Base-by-base conservation (phyloP, 441 rosid species). In the Jatropha podagrica region DNA sequence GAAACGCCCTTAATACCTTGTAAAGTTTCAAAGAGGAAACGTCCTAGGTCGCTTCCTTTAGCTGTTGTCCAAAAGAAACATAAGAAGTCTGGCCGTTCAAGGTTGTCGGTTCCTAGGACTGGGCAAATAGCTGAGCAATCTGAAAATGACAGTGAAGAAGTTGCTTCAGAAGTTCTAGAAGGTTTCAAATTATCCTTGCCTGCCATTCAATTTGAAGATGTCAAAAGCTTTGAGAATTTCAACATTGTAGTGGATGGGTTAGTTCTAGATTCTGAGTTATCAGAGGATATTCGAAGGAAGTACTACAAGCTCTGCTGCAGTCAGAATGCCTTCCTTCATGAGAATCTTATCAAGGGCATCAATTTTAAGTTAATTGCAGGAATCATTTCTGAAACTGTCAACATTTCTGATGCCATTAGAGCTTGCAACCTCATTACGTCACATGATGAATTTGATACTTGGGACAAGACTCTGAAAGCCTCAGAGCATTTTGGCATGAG, bases 121-220 rank as follows among this genome's bases (percentile, higher is more conserved):
- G 78, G 81, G 72, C 82, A 69, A 78, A 48, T 72, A 71, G 78
- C 82, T 0, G 91, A 86, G 78, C 91, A 82, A 74, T 88, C 90
- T 23, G 90, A 83, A 83, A 85, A 85, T 72, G 91, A 90, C 68
- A 90, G 91, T 37, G 91, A 87, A 77, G 95, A 88, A 59, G 90
- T 86, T 61, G 90, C 85, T 72, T 87, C 91, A 3, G 90, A 87
- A 86, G 90, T 89, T 83, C 72, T 86, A 44, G 95, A 90, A 84
- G 92, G 86, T 75, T 81, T 74, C 83, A 89, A 86, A 69, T 74
- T 82, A 73, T 77, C 87, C 4, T 61, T 76, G n/a, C 87, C 81
- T 14, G 78, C 82, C 72, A 65, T 86, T 81, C 85, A 83, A 72
- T 84, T 88, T 46, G 69, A 80, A 72, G 88, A 85, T 40, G 71